Conservation (phyloP, 2,329 filamentous ascomycete species). For the Neofusicoccum cordaticola region DNA sequence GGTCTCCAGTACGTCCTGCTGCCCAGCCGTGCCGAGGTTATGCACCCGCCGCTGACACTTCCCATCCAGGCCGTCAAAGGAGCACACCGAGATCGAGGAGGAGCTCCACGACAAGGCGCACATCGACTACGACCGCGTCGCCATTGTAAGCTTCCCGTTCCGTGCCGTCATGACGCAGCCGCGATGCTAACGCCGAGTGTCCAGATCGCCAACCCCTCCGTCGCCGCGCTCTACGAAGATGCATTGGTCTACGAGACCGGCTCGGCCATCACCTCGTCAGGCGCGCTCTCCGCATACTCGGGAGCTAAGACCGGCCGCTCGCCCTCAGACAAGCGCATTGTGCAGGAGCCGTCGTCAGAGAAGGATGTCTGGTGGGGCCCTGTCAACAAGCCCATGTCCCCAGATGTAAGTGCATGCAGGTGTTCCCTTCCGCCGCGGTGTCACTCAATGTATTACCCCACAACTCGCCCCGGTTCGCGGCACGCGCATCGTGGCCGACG, state of each 20-base stretch:
- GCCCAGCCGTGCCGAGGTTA: slow-evolving; percentile 5
- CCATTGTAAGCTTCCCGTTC: slow-evolving; percentile 68
- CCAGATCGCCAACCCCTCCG: slow-evolving; percentile 83
- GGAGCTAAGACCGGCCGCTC: slow-evolving; percentile 97
- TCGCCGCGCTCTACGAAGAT: slow-evolving; percentile 97
- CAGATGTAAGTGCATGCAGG: slow-evolving; percentile 69
- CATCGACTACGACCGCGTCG: slow-evolving; percentile 98
- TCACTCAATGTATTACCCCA: slow-evolving; percentile 16
- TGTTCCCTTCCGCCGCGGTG: slow-evolving; percentile 5
- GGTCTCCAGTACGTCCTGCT: slow-evolving; percentile 74
- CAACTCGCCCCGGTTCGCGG: not conserved
- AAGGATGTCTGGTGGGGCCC: slow-evolving; percentile 98
- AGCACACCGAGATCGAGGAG: slow-evolving; percentile 97
- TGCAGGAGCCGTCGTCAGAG: slow-evolving; percentile 85
- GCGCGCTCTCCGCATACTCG: slow-evolving; percentile 94
- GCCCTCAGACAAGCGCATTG: slow-evolving; percentile 94
- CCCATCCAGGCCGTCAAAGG: slow-evolving; percentile 42
- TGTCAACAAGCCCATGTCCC: slow-evolving; percentile 97
- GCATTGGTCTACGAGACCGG: slow-evolving; percentile 96
- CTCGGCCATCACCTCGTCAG: slow-evolving; percentile 92
- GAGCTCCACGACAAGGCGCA: slow-evolving; percentile 96
- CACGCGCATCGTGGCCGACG: slow-evolving; percentile 22
- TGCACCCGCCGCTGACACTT: not conserved
- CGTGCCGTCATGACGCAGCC: not conserved
- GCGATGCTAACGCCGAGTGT: not conserved